Evolutionary conservation across 371 early-diverging fungal species (phyloP).

Genomic region (Mortierella sp.): DNA sequence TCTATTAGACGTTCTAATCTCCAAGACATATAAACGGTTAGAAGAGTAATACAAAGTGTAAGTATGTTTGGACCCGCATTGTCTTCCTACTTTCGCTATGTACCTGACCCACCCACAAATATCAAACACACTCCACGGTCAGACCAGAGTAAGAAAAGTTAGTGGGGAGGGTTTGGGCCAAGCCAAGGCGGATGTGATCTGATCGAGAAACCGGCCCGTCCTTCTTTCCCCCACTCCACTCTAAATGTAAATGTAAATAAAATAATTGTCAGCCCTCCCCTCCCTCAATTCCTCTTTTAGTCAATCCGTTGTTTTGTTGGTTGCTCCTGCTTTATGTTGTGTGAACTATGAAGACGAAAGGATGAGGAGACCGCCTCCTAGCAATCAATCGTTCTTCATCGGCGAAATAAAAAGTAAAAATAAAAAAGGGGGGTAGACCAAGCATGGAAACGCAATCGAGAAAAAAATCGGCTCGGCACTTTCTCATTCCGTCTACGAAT

Average conservation of each 20-base stretch:
- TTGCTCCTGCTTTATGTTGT: background rate
- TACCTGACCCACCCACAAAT: background rate
- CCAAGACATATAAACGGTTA: background rate
- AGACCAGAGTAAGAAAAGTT: background rate
- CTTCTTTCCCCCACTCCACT: background rate
- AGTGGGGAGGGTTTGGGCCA: background rate
- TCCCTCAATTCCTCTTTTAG: background rate
- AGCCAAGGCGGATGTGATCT: background rate
- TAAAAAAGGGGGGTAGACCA: background rate
- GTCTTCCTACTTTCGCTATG: background rate
- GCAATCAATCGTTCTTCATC: background rate
- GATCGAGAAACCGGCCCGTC: slow-evolving; percentile 15
- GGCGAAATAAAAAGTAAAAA: background rate
- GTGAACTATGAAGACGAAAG: background rate
- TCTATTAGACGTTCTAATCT: background rate
- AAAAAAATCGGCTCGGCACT: slow-evolving; percentile 4
- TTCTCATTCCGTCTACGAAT: background rate
- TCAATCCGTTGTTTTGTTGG: background rate
- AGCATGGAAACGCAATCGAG: background rate
- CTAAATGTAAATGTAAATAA: background rate
- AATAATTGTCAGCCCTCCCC: background rate
- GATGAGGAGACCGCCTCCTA: background rate
- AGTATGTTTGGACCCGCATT: background rate
- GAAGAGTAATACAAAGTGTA: background rate
- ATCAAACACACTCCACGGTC: background rate